Conservation (phyloP, 148 eudicot genomes). For the Heliosperma pusillum region DNA sequence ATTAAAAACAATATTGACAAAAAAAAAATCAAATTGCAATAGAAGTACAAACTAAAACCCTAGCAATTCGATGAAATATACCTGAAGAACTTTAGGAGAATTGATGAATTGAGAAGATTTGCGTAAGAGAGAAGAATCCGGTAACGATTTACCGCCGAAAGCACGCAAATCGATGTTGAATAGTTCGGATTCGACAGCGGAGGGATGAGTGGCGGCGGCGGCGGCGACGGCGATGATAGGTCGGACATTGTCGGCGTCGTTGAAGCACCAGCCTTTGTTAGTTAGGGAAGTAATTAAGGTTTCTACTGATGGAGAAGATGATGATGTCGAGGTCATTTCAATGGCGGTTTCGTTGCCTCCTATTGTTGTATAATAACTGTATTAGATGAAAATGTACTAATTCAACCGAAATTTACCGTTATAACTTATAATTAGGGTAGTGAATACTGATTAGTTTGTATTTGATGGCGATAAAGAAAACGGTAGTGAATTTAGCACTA, state of each 20-base stretch:
- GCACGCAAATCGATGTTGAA: constrained; percentile 59
- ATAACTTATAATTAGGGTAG: too few species aligned
- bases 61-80: neutral
- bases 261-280: constrained; percentile 65
- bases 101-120: constrained; percentile 46
- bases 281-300: constrained; percentile 37
- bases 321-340: constrained; percentile 5
- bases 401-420: too few species aligned
- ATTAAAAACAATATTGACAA: neutral
- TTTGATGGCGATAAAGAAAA: too few species aligned
- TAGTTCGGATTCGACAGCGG: constrained; percentile 61
- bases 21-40: neutral
- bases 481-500: too few species aligned
- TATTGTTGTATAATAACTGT: too few species aligned
- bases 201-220: constrained; percentile 27
- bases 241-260: constrained; percentile 42
- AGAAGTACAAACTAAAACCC: neutral
- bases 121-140: constrained; percentile 51
- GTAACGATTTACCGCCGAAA: constrained; percentile 67
- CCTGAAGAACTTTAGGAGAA: constrained; percentile 86
- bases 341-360: neutral
- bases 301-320: constrained; percentile 31
- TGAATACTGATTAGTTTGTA: too few species aligned
- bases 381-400: too few species aligned
- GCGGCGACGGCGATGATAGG: constrained; percentile 40